phyloP scores from a whole-genome alignment of 331 rosid species.

The Acacia pycnantha region DNA sequence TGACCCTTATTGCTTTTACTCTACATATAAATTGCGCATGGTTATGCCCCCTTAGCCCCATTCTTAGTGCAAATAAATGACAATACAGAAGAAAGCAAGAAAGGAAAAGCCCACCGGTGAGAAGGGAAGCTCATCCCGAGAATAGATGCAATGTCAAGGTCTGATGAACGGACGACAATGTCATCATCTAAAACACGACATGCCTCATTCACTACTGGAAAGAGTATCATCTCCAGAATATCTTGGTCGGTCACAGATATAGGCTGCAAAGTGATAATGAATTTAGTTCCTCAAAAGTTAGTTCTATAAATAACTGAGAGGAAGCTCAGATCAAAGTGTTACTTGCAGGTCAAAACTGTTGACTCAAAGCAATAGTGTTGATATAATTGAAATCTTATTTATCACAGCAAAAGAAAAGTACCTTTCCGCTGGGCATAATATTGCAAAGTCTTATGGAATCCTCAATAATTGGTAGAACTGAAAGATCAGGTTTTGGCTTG shows the following conservation, averaged over 20 bases:
- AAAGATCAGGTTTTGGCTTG: constrained; percentile 80
- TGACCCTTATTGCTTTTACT: neutral
- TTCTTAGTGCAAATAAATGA: neutral
- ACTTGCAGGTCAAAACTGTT: neutral
- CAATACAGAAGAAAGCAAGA: neutral
- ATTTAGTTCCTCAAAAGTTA: constrained; percentile 16
- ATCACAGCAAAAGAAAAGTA: constrained; percentile 29
- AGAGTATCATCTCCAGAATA: constrained; percentile 87
- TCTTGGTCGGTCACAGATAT: constrained; percentile 80
- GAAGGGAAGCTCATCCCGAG: constrained; percentile 99
- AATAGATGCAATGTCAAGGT: constrained; percentile 90
- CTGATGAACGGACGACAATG: constrained; percentile 80
- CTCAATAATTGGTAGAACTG: constrained; percentile 66
- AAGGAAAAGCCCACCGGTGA: constrained; percentile 52
- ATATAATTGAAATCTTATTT: constrained; percentile 4
- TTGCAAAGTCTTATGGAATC: constrained; percentile 68
- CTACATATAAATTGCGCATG: neutral
- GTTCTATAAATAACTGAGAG: neutral
- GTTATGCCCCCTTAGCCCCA: neutral
- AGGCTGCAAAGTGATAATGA: constrained; percentile 53
- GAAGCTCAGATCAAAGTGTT: constrained; percentile 10
- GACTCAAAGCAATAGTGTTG: constrained; percentile 11
- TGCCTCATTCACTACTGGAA: constrained; percentile 93
- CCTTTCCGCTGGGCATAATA: constrained; percentile 85
- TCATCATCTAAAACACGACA: constrained; percentile 90